phyloP scores from a whole-genome alignment of 345 rosid genomes.

The Alliaria petiolata region DNA sequence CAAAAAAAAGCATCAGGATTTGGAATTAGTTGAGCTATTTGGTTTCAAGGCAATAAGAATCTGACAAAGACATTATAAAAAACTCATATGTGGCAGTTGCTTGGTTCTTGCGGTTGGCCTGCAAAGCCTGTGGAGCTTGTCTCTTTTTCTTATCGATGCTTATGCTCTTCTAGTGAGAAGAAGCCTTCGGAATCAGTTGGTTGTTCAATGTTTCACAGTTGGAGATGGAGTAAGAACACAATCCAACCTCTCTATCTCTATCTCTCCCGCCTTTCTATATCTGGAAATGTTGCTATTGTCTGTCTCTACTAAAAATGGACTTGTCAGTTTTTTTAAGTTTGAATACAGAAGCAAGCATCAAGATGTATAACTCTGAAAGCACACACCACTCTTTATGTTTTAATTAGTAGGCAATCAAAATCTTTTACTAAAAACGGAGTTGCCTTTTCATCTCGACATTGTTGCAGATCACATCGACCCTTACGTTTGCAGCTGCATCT shows the following conservation, averaged over 20 bases:
- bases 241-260: neutral
- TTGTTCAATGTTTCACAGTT: slow-evolving; percentile 49
- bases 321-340: neutral
- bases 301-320: neutral
- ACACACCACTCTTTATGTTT: slow-evolving; percentile 2
- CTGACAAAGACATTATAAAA: neutral
- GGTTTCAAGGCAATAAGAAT: neutral
- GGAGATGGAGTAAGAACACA: slow-evolving; percentile 72
- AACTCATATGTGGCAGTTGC: slow-evolving; percentile 43
- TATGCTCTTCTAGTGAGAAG: slow-evolving; percentile 69
- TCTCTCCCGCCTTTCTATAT: neutral
- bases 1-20: neutral
- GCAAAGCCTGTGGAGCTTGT: slow-evolving; percentile 78
- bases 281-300: neutral
- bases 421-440: no score
- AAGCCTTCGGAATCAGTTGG: slow-evolving; percentile 47
- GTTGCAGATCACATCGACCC: slow-evolving; percentile 63
- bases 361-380: no score
- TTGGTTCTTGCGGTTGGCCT: slow-evolving; percentile 64
- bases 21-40: neutral
- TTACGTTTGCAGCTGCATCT: slow-evolving; percentile 72
- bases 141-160: slow-evolving; percentile 52
- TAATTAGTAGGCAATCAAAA: neutral
- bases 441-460: no score
- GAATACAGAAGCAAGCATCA: no score